phyloP scores from a whole-genome alignment of 1,284 basidiomycete species.

The Ceratobasidium sp. region DNA sequence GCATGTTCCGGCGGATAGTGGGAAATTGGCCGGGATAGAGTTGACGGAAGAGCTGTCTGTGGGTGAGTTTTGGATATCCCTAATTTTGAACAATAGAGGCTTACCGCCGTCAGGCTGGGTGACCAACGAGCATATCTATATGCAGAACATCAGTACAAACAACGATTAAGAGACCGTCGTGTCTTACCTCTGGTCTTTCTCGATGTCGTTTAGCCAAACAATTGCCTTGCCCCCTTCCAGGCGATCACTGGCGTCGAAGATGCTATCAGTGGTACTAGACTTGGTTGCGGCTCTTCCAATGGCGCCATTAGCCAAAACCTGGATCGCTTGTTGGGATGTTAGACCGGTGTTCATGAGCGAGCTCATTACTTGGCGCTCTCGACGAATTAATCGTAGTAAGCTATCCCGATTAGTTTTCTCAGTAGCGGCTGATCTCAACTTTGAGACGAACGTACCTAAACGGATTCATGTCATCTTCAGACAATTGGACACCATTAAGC shows the following conservation, averaged over 20 bases:
- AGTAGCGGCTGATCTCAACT: background rate
- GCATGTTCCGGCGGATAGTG: constrained; percentile 77
- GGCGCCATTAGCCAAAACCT: constrained; percentile 75
- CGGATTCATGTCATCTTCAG: constrained; percentile 75
- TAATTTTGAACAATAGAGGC: constrained; percentile 50
- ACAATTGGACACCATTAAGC: constrained; percentile 80
- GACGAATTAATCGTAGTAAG: constrained; percentile 76
- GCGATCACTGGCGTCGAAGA: constrained; percentile 92
- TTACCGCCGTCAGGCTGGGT: constrained; percentile 64
- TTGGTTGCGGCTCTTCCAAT: constrained; percentile 66
- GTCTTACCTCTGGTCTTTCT: constrained; percentile 78
- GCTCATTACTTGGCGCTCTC: constrained; percentile 76
- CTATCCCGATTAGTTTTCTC: constrained; percentile 56
- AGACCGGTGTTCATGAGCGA: constrained; percentile 75
- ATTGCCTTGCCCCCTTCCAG: constrained; percentile 80
- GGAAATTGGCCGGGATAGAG: constrained; percentile 83
- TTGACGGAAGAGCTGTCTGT: constrained; percentile 73
- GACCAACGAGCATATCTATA: constrained; percentile 69
- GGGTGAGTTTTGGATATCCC: constrained; percentile 39
- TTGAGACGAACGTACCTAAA: constrained; percentile 65
- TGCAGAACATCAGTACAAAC: constrained; percentile 3
- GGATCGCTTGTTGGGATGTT: constrained; percentile 72
- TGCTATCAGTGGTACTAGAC: constrained; percentile 72
- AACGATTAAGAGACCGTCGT: background rate
- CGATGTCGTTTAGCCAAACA: constrained; percentile 91